Conservation (phyloP, 1,139 yeast genomes). For the Blastobotrys serpentis region DNA sequence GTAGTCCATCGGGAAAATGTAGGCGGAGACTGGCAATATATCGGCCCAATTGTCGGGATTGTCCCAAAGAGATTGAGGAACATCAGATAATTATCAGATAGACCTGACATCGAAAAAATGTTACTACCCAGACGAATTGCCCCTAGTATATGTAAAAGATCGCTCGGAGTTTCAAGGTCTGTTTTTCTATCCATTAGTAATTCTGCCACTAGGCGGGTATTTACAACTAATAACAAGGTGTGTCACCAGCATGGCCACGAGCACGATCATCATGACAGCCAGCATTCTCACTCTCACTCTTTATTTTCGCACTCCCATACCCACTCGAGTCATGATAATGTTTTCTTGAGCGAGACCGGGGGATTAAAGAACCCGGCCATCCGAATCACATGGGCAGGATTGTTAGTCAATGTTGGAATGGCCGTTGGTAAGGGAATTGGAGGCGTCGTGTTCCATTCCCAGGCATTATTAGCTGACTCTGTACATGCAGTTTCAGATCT, state of each 20-base stretch:
- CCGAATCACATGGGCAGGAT: slow-evolving; percentile 88
- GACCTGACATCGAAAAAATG: not conserved
- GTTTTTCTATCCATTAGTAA: not conserved
- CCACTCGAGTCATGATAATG: slow-evolving; percentile 32
- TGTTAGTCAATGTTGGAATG: slow-evolving; percentile 78
- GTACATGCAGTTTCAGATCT: slow-evolving; percentile 88
- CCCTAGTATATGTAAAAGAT: not conserved
- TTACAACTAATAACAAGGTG: slow-evolving; percentile 2
- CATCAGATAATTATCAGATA: not conserved
- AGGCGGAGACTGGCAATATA: too few relatives aligned
- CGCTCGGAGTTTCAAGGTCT: not conserved
- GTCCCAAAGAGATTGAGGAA: not conserved
- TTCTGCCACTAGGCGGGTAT: not conserved
- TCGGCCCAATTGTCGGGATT: too few relatives aligned
- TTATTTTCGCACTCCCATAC: slow-evolving; percentile 33
- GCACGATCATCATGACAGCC: slow-evolving; percentile 5
- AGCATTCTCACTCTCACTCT: slow-evolving; percentile 28
- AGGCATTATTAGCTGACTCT: slow-evolving; percentile 90
- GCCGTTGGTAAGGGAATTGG: slow-evolving; percentile 86
- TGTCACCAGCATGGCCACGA: slow-evolving; percentile 15
- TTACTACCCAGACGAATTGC: not conserved
- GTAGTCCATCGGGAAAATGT: too few relatives aligned
- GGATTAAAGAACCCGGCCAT: slow-evolving; percentile 74
- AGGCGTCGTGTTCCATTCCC: slow-evolving; percentile 90
- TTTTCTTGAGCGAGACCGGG: slow-evolving; percentile 33